phyloP scores from a whole-genome alignment of 202 grass and related monocot species.

The Carex arenaria region DNA sequence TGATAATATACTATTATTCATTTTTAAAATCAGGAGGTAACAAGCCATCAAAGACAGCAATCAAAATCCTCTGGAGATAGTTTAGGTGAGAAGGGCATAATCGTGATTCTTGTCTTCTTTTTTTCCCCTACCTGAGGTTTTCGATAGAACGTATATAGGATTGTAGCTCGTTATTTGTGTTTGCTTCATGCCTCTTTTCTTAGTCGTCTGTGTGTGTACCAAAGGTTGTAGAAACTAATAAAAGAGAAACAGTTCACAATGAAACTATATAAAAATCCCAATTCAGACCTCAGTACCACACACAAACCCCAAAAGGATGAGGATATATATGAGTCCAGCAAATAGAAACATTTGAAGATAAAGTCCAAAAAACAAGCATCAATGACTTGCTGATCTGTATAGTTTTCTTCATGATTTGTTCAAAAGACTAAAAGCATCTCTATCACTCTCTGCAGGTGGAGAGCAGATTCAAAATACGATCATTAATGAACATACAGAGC shows the following conservation, averaged over 20 bases:
- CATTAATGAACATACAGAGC: slow-evolving; percentile 23
- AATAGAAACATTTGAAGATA: slow-evolving; percentile 10
- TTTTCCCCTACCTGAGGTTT: neutral
- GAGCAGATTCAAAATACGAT: slow-evolving; percentile 33
- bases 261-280: neutral
- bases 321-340: slow-evolving; percentile 3
- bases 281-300: neutral
- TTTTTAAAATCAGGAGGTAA: slow-evolving; percentile 16
- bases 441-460: slow-evolving; percentile 36
- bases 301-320: neutral
- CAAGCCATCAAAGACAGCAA: slow-evolving; percentile 19
- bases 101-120: neutral
- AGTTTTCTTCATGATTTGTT: neutral
- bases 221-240: slow-evolving; percentile 1
- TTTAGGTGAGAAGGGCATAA: neutral
- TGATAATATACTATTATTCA: neutral
- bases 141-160: neutral
- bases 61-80: slow-evolving; percentile 17
- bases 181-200: neutral
- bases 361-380: slow-evolving; percentile 4
- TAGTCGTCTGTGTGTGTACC: neutral
- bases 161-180: neutral
- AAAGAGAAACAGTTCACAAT: slow-evolving; percentile 13
- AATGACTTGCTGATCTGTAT: neutral
- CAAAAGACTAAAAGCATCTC: slow-evolving; percentile 19